A percentile compares a stretch with the other conserved stretches of the same genome.
Evolutionary conservation across 2,329 filamentous ascomycete genomes (phyloP).

Genomic region (Botrytis medusae): DNA sequence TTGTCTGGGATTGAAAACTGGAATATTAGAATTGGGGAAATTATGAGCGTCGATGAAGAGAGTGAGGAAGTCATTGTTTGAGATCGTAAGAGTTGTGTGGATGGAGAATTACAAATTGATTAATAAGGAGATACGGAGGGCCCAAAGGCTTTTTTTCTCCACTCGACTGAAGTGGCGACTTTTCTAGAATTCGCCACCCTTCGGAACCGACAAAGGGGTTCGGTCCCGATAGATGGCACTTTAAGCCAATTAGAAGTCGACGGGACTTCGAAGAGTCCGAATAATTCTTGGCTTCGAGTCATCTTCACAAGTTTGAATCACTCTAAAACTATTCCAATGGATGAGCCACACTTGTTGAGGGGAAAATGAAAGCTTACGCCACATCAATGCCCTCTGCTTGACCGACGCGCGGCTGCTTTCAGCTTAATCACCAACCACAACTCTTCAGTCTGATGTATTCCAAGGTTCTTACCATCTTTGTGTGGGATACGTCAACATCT

Average conservation of each 20-base stretch:
- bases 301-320: background rate
- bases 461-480: background rate
- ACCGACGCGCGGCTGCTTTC: constrained; percentile 16
- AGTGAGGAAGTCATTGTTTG: background rate
- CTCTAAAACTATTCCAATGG: background rate
- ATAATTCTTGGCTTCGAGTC: constrained; percentile 7
- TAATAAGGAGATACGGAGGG: background rate
- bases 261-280: background rate
- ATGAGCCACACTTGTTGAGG: constrained; percentile 7
- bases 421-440: constrained; percentile 14
- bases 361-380: constrained; percentile 6
- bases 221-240: background rate
- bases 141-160: background rate
- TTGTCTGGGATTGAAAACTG: background rate
- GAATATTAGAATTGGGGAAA: background rate
- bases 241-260: background rate
- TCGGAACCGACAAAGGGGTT: background rate
- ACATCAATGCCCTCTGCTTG: background rate
- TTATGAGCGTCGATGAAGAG: constrained; percentile 9
- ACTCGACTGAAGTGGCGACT: background rate
- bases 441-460: constrained; percentile 12
- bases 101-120: background rate
- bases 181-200: background rate
- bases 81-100: constrained; percentile 1
- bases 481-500: constrained; percentile 1